Percentiles rank a stretch among this genome's conserved stretches.
These are phyloP conservation scores for Daldinia grandis DNA, from an alignment of 495 filamentous ascomycete species.

Conservation along the genomic window DNA sequence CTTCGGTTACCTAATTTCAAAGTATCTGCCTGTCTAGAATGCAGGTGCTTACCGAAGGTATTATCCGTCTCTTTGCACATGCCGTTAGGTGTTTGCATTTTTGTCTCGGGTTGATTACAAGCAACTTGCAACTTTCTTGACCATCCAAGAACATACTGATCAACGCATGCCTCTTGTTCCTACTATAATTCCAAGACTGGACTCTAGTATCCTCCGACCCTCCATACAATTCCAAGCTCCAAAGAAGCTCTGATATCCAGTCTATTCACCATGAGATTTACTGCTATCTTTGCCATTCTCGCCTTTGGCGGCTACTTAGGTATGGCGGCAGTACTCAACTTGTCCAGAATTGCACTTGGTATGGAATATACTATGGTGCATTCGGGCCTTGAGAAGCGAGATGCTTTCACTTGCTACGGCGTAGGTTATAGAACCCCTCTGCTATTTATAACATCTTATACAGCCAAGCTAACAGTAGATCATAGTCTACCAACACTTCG, in stretches of 20 bases:
- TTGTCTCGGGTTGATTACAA: background rate
- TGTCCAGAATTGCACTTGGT: background rate
- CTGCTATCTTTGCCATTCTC: background rate
- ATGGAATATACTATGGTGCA: background rate
- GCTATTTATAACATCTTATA: background rate
- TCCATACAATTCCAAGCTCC: background rate
- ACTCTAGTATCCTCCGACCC: background rate
- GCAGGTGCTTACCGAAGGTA: background rate
- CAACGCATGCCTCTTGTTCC: background rate
- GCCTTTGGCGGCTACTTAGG: slow-evolving; percentile 11
- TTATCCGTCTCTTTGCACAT: background rate
- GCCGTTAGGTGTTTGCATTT: background rate
- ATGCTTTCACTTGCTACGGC: slow-evolving; percentile 45
- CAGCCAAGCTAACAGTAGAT: background rate
- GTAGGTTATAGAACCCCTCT: slow-evolving; percentile 19
- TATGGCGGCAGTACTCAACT: background rate
- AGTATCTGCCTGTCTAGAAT: background rate
- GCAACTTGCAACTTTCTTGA: background rate
- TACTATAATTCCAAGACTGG: background rate
- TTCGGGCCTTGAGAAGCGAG: slow-evolving; percentile 36
- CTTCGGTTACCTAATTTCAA: background rate
- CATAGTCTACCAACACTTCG: slow-evolving; percentile 29
- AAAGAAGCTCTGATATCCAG: background rate
- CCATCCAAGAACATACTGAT: background rate
- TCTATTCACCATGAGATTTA: slow-evolving; percentile 28